These are phyloP conservation scores for Fagopyrum homotropicum DNA, from an alignment of 148 eudicot species.

Conservation along the genomic window DNA sequence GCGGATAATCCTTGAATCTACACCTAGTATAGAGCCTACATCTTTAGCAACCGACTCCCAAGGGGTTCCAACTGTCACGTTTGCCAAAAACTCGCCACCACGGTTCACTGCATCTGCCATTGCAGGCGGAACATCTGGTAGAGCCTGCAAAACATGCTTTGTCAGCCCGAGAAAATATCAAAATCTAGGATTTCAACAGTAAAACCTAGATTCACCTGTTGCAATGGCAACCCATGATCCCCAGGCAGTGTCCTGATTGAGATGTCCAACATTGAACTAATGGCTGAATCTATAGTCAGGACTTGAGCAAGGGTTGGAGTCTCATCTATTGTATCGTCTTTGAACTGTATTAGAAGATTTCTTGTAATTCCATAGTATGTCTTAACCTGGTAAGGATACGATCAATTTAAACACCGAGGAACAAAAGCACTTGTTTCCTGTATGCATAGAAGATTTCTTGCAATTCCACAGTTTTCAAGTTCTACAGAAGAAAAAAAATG, in stretches of 20 bases:
- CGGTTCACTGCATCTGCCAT: slow-evolving; percentile 91
- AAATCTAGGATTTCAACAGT: neutral
- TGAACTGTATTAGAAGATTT: slow-evolving; percentile 84
- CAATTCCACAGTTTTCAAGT: neutral
- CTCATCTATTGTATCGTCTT: slow-evolving; percentile 89
- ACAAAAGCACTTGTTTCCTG: neutral
- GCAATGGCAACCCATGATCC: slow-evolving; percentile 90
- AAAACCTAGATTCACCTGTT: slow-evolving; percentile 46
- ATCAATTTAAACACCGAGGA: neutral
- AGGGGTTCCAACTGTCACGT: slow-evolving; percentile 77
- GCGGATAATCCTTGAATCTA: slow-evolving; percentile 54
- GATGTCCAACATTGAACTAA: slow-evolving; percentile 83
- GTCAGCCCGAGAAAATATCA: neutral
- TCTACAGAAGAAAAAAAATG: neutral
- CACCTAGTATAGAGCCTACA: slow-evolving; percentile 55
- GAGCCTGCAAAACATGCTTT: slow-evolving; percentile 38
- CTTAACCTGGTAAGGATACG: slow-evolving; percentile 46
- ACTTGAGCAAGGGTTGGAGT: slow-evolving; percentile 79
- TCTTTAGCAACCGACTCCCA: slow-evolving; percentile 85
- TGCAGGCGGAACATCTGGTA: slow-evolving; percentile 92
- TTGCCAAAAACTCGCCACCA: slow-evolving; percentile 74
- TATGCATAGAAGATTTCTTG: neutral
- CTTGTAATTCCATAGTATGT: slow-evolving; percentile 79
- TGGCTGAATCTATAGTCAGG: slow-evolving; percentile 68
- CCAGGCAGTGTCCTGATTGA: slow-evolving; percentile 83